phyloP scores from a whole-genome alignment of 768 basidiomycete genomes.

The Sarcodon sp. region DNA sequence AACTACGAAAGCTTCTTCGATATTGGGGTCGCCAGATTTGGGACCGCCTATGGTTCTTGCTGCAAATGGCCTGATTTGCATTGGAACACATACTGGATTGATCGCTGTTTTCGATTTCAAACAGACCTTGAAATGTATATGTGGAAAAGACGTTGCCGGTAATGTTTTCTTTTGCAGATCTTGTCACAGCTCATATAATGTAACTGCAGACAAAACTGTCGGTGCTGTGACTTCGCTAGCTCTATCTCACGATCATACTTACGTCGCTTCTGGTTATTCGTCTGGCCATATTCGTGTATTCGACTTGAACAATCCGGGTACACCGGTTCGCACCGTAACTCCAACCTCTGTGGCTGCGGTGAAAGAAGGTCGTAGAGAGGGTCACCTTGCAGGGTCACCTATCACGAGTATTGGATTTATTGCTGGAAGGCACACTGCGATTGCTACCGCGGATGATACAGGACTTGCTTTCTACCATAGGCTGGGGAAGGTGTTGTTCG shows the following conservation, averaged over 20 bases:
- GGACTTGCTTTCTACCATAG: conserved; percentile 95
- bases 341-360: conserved; percentile 62
- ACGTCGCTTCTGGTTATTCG: conserved; percentile 78
- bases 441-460: conserved; percentile 80
- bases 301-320: conserved; percentile 58
- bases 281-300: conserved; percentile 81
- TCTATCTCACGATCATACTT: conserved; percentile 89
- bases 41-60: conserved; percentile 73
- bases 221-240: conserved; percentile 84
- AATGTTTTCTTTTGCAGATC: conserved; percentile 3
- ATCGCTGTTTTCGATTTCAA: conserved; percentile 83
- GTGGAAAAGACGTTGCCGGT: conserved; percentile 63
- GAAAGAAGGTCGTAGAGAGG: conserved; percentile 68
- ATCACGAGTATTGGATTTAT: conserved; percentile 82
- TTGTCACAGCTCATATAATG: background rate
- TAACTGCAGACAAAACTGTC: conserved; percentile 34
- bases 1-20: conserved; percentile 37
- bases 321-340: conserved; percentile 53
- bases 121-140: conserved; percentile 70
- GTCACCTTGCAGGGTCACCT: conserved; percentile 68
- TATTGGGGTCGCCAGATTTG: conserved; percentile 30
- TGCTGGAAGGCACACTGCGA: conserved; percentile 83
- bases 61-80: conserved; percentile 78
- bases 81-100: conserved; percentile 75
- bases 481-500: conserved; percentile 86